These are phyloP conservation scores for Nicotiana paniculata DNA, from an alignment of 257 asterid species.

Conservation along the genomic window DNA sequence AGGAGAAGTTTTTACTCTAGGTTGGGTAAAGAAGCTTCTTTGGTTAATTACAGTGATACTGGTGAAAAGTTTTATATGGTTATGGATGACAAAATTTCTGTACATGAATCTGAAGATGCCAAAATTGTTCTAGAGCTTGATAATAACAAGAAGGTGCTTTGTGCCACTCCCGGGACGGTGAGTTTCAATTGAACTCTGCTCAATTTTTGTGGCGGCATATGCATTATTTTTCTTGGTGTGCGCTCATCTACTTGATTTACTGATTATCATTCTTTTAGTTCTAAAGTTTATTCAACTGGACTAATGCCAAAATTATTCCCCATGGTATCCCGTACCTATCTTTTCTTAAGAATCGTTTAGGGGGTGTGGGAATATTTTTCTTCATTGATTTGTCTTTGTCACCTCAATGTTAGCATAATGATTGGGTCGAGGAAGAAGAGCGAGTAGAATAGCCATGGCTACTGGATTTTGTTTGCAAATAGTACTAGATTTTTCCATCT, in stretches of 20 bases:
- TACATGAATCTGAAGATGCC: constrained; percentile 83
- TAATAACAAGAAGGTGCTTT: constrained; percentile 56
- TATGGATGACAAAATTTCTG: constrained; percentile 52
- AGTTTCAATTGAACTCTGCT: constrained; percentile 5
- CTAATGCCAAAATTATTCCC: background rate
- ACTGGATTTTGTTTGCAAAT: background rate
- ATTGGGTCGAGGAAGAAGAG: background rate
- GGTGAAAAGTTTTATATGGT: constrained; percentile 74
- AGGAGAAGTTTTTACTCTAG: constrained; percentile 70
- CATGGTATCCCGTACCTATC: background rate
- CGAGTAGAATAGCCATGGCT: background rate
- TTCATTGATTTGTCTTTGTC: background rate
- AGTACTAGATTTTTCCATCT: background rate
- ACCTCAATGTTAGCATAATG: background rate
- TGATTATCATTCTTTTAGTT: background rate
- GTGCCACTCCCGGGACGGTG: constrained; percentile 64
- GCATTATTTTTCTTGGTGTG: background rate
- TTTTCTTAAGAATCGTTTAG: background rate
- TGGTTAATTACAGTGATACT: constrained; percentile 41
- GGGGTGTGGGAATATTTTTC: background rate
- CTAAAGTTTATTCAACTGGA: background rate
- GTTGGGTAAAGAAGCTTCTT: constrained; percentile 65
- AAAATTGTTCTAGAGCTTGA: constrained; percentile 49
- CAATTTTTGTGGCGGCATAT: background rate
- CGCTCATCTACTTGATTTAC: background rate